A percentile compares a stretch with the other conserved stretches of the same genome.
phyloP scores from a whole-genome alignment of 768 basidiomycete genomes.

The Leccinum truebloodii region DNA sequence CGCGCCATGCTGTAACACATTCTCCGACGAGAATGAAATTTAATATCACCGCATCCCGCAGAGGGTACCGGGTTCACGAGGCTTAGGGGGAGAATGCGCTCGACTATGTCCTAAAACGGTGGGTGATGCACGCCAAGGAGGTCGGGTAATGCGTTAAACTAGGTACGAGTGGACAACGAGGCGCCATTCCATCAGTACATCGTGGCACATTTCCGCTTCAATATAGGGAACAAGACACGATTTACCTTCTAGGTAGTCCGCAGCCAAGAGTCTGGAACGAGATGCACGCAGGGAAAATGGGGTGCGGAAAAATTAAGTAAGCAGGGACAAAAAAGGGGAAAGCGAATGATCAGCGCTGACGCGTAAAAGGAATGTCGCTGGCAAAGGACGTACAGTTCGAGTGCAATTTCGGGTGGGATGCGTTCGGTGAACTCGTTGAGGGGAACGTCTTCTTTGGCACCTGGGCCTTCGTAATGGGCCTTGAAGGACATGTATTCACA shows the following conservation, averaged over 20 bases:
- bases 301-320: conserved; percentile 6
- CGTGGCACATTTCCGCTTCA: conserved; percentile 13
- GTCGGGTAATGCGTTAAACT: conserved; percentile 11
- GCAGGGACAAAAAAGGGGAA: neutral
- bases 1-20: neutral
- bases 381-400: conserved; percentile 73
- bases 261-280: conserved; percentile 52
- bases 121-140: neutral
- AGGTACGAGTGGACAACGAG: conserved; percentile 4
- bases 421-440: conserved; percentile 76
- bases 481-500: conserved; percentile 91
- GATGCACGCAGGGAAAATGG: conserved; percentile 1
- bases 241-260: conserved; percentile 67
- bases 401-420: conserved; percentile 81
- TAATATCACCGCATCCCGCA: conserved; percentile 3
- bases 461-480: conserved; percentile 68
- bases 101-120: neutral
- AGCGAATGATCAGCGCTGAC: conserved; percentile 14
- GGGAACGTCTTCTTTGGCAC: conserved; percentile 76
- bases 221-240: conserved; percentile 14
- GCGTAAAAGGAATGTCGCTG: neutral
- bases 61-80: conserved; percentile 1
- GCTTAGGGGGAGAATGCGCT: neutral
- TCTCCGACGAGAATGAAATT: neutral
- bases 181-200: conserved; percentile 14